These are phyloP conservation scores for Blastocystis sp. DNA, from an alignment of 352 stramenopile species.

Conservation along the genomic window DNA sequence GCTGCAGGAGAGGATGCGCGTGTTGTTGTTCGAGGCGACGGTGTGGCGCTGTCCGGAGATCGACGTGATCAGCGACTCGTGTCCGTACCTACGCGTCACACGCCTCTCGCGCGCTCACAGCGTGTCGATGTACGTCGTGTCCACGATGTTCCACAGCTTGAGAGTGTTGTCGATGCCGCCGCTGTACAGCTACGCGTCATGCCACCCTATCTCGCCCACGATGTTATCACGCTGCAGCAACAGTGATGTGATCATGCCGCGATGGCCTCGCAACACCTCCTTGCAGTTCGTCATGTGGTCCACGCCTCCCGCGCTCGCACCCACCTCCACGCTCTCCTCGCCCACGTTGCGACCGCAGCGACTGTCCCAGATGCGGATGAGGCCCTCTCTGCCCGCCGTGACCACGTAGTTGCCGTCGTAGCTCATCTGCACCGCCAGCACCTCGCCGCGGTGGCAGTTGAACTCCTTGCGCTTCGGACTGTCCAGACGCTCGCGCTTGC, in stretches of 20 bases:
- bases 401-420: slow-evolving; percentile 89
- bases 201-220: not conserved
- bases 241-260: slow-evolving; percentile 31
- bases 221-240: slow-evolving; percentile 60
- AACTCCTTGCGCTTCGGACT: slow-evolving; percentile 81
- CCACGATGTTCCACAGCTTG: slow-evolving; percentile 92
- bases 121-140: slow-evolving; percentile 93
- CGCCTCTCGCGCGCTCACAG: slow-evolving; percentile 82
- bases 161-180: slow-evolving; percentile 88
- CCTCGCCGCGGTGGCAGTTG: slow-evolving; percentile 77
- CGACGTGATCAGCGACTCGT: slow-evolving; percentile 46
- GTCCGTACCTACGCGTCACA: slow-evolving; percentile 33
- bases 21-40: not conserved
- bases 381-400: slow-evolving; percentile 86
- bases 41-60: slow-evolving; percentile 1
- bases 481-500: slow-evolving; percentile 76
- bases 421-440: slow-evolving; percentile 86
- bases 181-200: slow-evolving; percentile 82
- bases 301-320: not conserved
- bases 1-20: slow-evolving; percentile 81
- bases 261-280: slow-evolving; percentile 50
- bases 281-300: slow-evolving; percentile 50
- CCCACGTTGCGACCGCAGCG: slow-evolving; percentile 6
- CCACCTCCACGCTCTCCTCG: slow-evolving; percentile 29
- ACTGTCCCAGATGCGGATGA: slow-evolving; percentile 86